Base-by-base conservation (phyloP, 257 asterid genomes). In the Scutellaria galericulata region DNA sequence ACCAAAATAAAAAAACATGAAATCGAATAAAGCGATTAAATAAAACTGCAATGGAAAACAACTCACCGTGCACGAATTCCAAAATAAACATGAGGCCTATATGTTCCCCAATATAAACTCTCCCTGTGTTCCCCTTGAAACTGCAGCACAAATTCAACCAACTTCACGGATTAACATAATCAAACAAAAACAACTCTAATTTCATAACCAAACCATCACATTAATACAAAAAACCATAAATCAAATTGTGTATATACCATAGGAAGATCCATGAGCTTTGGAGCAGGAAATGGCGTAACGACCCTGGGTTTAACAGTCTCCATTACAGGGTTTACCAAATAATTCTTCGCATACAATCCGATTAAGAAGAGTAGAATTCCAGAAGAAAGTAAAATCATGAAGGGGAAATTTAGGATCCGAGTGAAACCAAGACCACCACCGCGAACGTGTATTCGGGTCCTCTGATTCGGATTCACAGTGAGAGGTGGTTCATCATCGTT, bases 91-190 rank as follows among this genome's bases (percentile, higher is more conserved):
- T 90, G 91, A 66, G 99, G 99, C 83, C 99, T 83, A 70, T 95
- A 95, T 3, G 98, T 95, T 70, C 99, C 99, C 99, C 99, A 95
- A 69, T 92, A 95, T 75, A 92, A 86, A 81, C 96, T 87, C 89
- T 92, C 99, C 83, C 65, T 90, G 76, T 95, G 99, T 76, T 87
- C 94, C 80, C 97, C 98, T 81, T 89, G 88, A 86, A 94, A 94
- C 97, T 89, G 87, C 81, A 75, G 61, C 55, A 66, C 52, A 53
- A 74, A 66, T 3, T 31, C 31, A 70, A 46, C 39, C 56, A 65
- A 74, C 67, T 20, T 46, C 70, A 70, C 54, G 20, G 18, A 65
- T 44, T 48, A 42, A 40, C 0, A 12, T 37, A 45, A 54, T 57
- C 9, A 1, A 7, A 4, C n/a, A 31, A 27, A 50, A 66, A 41